Conservation (phyloP, 345 rosid genomes). For the Ricinus communis region DNA sequence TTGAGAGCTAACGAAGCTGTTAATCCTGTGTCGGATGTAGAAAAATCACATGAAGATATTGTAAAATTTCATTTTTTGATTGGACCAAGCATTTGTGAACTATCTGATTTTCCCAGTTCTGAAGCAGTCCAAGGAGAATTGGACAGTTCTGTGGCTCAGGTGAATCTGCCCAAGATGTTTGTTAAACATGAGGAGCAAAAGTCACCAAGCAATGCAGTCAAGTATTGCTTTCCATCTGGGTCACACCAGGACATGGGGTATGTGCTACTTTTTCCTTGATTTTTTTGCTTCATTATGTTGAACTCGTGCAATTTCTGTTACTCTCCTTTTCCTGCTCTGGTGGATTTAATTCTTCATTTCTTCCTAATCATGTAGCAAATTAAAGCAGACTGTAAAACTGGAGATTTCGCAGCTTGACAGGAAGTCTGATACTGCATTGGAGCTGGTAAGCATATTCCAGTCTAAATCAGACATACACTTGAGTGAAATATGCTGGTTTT, state of each 20-base stretch:
- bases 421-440: slow-evolving; percentile 31
- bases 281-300: background rate
- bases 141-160: slow-evolving; percentile 21
- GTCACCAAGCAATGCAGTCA: slow-evolving; percentile 19
- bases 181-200: slow-evolving; percentile 29
- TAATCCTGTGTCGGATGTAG: slow-evolving; percentile 16
- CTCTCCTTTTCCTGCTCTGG: background rate
- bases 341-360: background rate
- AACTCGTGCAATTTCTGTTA: background rate
- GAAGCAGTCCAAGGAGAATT: background rate
- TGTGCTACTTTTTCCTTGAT: slow-evolving; percentile 1
- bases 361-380: slow-evolving; percentile 23
- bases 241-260: slow-evolving; percentile 32
- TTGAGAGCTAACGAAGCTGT: slow-evolving; percentile 27
- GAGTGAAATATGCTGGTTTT: background rate
- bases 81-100: slow-evolving; percentile 25
- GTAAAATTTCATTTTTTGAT: slow-evolving; percentile 18
- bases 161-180: slow-evolving; percentile 18
- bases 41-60: slow-evolving; percentile 26
- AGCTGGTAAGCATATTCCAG: slow-evolving; percentile 34
- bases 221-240: slow-evolving; percentile 20
- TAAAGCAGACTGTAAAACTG: slow-evolving; percentile 30
- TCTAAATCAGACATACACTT: background rate
- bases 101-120: slow-evolving; percentile 5
- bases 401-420: slow-evolving; percentile 25